Conservation (phyloP, 2,329 filamentous ascomycete genomes). For the Cryphonectria naterciae region DNA sequence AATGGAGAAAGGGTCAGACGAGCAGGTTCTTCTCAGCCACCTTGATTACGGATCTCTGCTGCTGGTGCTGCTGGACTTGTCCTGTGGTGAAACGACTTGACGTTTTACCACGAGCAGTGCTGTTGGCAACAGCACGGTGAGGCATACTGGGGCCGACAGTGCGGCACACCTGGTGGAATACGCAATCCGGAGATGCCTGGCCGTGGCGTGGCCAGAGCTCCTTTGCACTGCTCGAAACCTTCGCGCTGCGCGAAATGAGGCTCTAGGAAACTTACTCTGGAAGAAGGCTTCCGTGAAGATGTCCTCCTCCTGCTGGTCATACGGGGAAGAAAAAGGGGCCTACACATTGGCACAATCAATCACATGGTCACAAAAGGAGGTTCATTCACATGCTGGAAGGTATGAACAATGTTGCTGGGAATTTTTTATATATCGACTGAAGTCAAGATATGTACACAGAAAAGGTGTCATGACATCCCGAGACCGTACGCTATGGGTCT, state of each 20-base stretch:
- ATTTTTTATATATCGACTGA: slow-evolving; percentile 17
- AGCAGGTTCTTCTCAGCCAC: neutral
- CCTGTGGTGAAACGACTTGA: neutral
- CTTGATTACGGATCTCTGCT: neutral
- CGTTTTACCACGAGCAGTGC: neutral
- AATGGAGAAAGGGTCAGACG: neutral
- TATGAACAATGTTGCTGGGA: neutral
- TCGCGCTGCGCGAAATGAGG: neutral
- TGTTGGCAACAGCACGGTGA: neutral
- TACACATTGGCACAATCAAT: neutral
- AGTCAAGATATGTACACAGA: slow-evolving; percentile 25
- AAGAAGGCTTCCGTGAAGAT: neutral
- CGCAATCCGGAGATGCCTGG: too few relatives aligned
- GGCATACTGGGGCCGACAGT: too few relatives aligned
- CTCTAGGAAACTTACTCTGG: neutral
- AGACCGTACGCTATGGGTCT: slow-evolving; percentile 22
- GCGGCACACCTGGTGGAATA: too few relatives aligned
- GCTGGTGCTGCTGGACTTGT: neutral
- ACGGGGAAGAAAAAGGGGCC: neutral
- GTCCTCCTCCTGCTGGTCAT: neutral
- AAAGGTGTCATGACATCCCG: slow-evolving; percentile 23
- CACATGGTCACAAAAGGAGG: neutral
- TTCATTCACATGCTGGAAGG: neutral
- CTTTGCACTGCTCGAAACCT: neutral
- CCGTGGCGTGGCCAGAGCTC: neutral